These are phyloP conservation scores for Leavenworthia alabamica DNA, from an alignment of 345 rosid species.

Conservation along the genomic window DNA sequence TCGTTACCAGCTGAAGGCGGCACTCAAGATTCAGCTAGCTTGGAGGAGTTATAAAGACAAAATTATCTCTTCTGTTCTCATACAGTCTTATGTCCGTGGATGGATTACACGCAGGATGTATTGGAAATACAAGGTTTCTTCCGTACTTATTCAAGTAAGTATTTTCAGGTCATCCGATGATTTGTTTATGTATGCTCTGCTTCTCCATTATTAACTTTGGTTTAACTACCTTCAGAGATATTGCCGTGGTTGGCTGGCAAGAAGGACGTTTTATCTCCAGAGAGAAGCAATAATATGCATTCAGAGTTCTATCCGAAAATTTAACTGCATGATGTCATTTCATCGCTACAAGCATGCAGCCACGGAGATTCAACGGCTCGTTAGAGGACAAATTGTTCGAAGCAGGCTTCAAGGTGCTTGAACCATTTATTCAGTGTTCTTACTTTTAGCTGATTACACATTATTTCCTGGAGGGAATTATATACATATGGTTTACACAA, in stretches of 20 bases:
- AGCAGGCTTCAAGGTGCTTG: slow-evolving; percentile 57
- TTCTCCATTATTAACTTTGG: not conserved
- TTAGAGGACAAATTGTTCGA: slow-evolving; percentile 47
- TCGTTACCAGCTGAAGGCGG: slow-evolving; percentile 38
- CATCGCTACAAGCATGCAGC: slow-evolving; percentile 45
- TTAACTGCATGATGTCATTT: slow-evolving; percentile 33
- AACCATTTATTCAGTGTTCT: slow-evolving; percentile 6
- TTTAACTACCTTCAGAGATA: slow-evolving; percentile 39
- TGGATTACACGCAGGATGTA: slow-evolving; percentile 43
- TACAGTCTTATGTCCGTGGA: slow-evolving; percentile 61
- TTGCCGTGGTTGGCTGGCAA: slow-evolving; percentile 56
- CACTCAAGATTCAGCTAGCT: slow-evolving; percentile 49
- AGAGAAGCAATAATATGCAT: slow-evolving; percentile 46
- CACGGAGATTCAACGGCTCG: slow-evolving; percentile 46
- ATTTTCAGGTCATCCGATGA: not conserved
- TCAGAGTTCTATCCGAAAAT: slow-evolving; percentile 48
- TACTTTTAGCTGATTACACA: not conserved
- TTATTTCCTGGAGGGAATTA: too few species aligned
- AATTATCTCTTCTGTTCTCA: slow-evolving; percentile 40
- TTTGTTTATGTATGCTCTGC: not conserved
- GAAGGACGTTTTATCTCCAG: slow-evolving; percentile 39
- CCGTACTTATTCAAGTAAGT: slow-evolving; percentile 61
- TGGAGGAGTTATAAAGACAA: slow-evolving; percentile 42
- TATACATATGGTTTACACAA: not conserved
- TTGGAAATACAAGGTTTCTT: slow-evolving; percentile 22